Conservation (phyloP, 2,329 filamentous ascomycete species). For the Pseudogymnoascus pannorum region DNA sequence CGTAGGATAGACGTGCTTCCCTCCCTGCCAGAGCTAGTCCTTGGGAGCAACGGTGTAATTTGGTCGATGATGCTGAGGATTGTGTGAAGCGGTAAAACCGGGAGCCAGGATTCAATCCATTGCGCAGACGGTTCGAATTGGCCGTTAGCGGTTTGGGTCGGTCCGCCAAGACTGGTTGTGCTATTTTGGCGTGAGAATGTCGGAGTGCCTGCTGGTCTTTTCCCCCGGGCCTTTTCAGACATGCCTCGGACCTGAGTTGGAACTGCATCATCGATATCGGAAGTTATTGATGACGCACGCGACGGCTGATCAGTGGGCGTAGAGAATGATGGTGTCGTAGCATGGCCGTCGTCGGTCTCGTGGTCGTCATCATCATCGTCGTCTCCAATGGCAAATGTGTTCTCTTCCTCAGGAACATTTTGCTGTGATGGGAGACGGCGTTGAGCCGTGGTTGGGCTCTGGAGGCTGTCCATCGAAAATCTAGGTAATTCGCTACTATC, state of each 20-base stretch:
- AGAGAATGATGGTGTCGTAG: conserved; percentile 52
- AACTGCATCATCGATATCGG: conserved; percentile 65
- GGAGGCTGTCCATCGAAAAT: conserved; percentile 60
- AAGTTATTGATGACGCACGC: conserved; percentile 61
- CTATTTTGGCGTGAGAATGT: conserved; percentile 87
- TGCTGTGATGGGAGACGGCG: conserved; percentile 51
- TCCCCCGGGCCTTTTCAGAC: conserved; percentile 95
- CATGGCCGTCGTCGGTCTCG: conserved; percentile 42
- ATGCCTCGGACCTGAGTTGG: conserved; percentile 80
- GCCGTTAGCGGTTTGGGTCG: conserved; percentile 26
- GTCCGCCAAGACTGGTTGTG: conserved; percentile 58
- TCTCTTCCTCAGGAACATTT: conserved; percentile 68
- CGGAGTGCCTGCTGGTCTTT: conserved; percentile 79
- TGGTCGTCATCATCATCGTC: conserved; percentile 60
- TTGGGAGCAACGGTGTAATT: conserved; percentile 45
- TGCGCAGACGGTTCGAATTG: conserved; percentile 72
- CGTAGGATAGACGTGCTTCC: conserved; percentile 40
- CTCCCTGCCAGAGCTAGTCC: conserved; percentile 39
- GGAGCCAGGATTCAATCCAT: conserved; percentile 95
- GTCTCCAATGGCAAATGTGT: conserved; percentile 81
- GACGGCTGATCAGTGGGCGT: conserved; percentile 57
- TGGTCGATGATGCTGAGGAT: conserved; percentile 70
- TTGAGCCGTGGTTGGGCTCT: conserved; percentile 51
- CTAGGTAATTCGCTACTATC: conserved; percentile 34
- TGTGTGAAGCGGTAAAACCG: conserved; percentile 81